A percentile compares a stretch with the other conserved stretches of the same genome.
Conservation (phyloP, 768 basidiomycete genomes). For the Postia placenta region DNA sequence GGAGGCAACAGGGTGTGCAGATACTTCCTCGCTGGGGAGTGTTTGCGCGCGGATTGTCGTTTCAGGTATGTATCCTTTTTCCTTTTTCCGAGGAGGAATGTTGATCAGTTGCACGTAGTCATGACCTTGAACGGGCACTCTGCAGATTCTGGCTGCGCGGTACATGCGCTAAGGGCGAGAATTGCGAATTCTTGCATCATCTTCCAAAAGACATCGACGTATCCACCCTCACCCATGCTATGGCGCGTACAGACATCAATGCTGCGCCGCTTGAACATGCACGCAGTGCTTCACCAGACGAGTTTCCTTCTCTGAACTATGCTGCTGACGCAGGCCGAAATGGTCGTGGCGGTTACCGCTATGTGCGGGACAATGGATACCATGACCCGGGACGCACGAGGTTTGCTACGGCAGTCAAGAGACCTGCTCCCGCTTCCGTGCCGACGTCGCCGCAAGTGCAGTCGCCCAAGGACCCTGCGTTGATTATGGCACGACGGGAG, state of each 20-base stretch:
- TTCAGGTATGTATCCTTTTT: conserved; percentile 66
- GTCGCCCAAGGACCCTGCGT: conserved; percentile 25
- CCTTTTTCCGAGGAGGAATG: neutral
- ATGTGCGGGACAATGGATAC: conserved; percentile 34
- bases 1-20: conserved; percentile 84
- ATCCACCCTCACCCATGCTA: conserved; percentile 55
- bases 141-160: conserved; percentile 98
- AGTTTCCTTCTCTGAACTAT: conserved; percentile 62
- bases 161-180: conserved; percentile 93
- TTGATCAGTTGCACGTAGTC: conserved; percentile 40
- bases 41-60: conserved; percentile 91
- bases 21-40: conserved; percentile 96
- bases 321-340: conserved; percentile 35
- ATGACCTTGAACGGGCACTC: conserved; percentile 89
- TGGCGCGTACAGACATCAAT: conserved; percentile 60
- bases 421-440: conserved; percentile 31
- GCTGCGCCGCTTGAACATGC: conserved; percentile 34
- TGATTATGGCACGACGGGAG: conserved; percentile 47
- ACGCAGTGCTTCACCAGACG: conserved; percentile 42
- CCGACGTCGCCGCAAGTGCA: conserved; percentile 18
- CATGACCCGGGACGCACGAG: conserved; percentile 85
- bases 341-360: conserved; percentile 33
- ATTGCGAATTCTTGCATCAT: conserved; percentile 94
- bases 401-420: conserved; percentile 89
- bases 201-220: conserved; percentile 84